These are phyloP conservation scores for Colletotrichum costaricense DNA, from an alignment of 2,329 filamentous ascomycete genomes.

Conservation along the genomic window DNA sequence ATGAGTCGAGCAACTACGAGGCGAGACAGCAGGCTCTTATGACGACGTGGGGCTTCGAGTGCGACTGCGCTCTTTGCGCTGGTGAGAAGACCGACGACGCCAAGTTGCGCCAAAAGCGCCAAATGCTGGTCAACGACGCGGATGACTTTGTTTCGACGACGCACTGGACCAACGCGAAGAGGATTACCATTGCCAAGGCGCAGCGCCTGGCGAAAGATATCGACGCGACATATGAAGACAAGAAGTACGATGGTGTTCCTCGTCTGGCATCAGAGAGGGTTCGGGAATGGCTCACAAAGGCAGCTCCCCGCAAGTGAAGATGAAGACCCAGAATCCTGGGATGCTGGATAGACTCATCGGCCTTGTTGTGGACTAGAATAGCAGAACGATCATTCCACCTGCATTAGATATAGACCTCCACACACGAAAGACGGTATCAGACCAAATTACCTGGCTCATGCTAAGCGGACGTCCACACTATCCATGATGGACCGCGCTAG, in stretches of 20 bases:
- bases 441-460: too few species aligned
- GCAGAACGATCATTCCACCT: too few species aligned
- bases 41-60: slow-evolving; percentile 52
- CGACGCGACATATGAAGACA: slow-evolving; percentile 42
- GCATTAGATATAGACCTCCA: too few species aligned
- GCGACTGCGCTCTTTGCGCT: slow-evolving; percentile 48
- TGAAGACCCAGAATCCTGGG: not conserved
- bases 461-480: too few species aligned
- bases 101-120: slow-evolving; percentile 36
- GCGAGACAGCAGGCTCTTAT: slow-evolving; percentile 36
- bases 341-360: too few species aligned
- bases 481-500: too few species aligned
- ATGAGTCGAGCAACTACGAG: slow-evolving; percentile 42
- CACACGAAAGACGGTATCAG: too few species aligned
- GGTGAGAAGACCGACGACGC: slow-evolving; percentile 42
- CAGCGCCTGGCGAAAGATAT: slow-evolving; percentile 40
- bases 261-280: slow-evolving; percentile 38
- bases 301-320: not conserved
- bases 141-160: slow-evolving; percentile 37
- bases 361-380: too few species aligned
- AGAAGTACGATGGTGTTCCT: slow-evolving; percentile 41
- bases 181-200: slow-evolving; percentile 38
- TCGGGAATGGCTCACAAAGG: slow-evolving; percentile 43
- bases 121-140: slow-evolving; percentile 37
- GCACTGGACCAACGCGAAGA: slow-evolving; percentile 28